Conservation (phyloP, 2,329 filamentous ascomycete species). For the Parastagonospora nodorum region DNA sequence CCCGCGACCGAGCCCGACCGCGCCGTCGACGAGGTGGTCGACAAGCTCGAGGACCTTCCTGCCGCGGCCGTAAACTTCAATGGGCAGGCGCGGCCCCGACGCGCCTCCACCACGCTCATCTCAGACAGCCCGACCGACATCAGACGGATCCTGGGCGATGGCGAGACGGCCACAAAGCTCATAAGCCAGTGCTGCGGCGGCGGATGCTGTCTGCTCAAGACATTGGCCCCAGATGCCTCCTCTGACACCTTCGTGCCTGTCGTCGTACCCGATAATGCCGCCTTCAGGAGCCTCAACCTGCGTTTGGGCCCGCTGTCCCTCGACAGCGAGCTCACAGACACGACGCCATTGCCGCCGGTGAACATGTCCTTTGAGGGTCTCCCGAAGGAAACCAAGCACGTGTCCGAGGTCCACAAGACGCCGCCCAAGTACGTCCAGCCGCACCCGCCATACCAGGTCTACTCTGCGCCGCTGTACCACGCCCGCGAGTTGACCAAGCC, state of each 20-base stretch:
- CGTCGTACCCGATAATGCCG: conserved; percentile 75
- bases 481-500: conserved; percentile 84
- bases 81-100: conserved; percentile 53
- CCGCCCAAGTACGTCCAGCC: conserved; percentile 92
- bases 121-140: conserved; percentile 65
- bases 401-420: conserved; percentile 59
- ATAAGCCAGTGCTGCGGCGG: conserved; percentile 68
- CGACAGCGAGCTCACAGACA: conserved; percentile 70
- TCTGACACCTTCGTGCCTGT: conserved; percentile 54
- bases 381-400: conserved; percentile 47
- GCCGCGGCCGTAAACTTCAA: conserved; percentile 42
- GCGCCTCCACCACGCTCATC: conserved; percentile 71
- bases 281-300: conserved; percentile 78
- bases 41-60: conserved; percentile 48
- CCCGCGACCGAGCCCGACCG: conserved; percentile 50
- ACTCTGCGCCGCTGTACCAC: conserved; percentile 83
- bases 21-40: conserved; percentile 49
- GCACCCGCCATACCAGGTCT: conserved; percentile 90
- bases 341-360: conserved; percentile 74
- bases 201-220: conserved; percentile 66
- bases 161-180: conserved; percentile 61
- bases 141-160: conserved; percentile 61
- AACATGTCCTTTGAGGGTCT: conserved; percentile 72
- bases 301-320: conserved; percentile 75
- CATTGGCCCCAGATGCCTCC: conserved; percentile 55